Evolutionary conservation across 2,329 filamentous ascomycete genomes (phyloP), one percentile per base, ranked within the genome.

Genomic region (Aspergillus sp.): DNA sequence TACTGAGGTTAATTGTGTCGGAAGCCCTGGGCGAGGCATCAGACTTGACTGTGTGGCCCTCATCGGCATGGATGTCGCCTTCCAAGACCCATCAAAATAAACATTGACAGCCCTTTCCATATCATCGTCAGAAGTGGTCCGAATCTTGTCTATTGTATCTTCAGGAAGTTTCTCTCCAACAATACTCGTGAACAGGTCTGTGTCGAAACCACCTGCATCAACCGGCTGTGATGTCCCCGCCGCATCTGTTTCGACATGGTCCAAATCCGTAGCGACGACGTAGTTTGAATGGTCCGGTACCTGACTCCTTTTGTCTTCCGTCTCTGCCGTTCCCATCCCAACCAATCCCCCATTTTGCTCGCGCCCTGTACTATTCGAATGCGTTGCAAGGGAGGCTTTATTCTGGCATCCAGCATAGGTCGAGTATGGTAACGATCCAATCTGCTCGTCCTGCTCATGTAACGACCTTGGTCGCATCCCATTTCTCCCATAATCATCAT

Each of bases 71-170:
- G 30, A 42, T 2, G 54, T 44, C 7, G 64, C 66, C 50, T 74
- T 75, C 79, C 79, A 83, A 4, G 80, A 81, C 26, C 80, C 80
- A 57, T 84, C 80, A 34, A 82, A 73, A 57, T 79, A 83, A 49
- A 82, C 71, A 59, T 84, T 82, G 54, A 84, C 78, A 40, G 81
- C 80, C 55, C 73, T 70, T 58, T 83, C 75, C 27, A 82, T 67
- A 59, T 81, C 70, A 50, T 72, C 71, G 35, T 71, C 73, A 43
- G 77, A 74, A 5, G 59, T 69, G 32, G 69, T 60, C 50, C 73
- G 73, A 41, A 83, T 66, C 43, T 65, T 73, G 27, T 67, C 53
- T 28, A 82, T 57, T 0, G 70, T 71, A 10, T 70, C 59, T 4
- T 54, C 41, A 5, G 74, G 59, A 3, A 81, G 64, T 33, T 71